A percentile compares a stretch with the other conserved stretches of the same genome.
phyloP scores from a whole-genome alignment of 192 early-diverging fungal genomes.

The Podila verticillata region DNA sequence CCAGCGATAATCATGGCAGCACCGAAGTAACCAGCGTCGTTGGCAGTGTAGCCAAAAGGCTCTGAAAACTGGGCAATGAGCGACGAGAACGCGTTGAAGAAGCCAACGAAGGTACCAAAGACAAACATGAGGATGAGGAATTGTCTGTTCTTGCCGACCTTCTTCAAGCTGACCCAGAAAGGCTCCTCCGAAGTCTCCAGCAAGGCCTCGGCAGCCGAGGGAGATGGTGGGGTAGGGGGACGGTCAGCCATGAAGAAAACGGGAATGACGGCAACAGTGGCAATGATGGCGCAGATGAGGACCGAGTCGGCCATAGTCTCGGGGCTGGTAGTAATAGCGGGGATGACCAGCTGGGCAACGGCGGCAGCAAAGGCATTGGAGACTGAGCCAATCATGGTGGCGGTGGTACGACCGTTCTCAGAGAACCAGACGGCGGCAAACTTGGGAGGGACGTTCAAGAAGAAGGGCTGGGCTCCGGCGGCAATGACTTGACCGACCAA shows the following conservation, averaged over 20 bases:
- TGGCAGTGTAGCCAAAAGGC: slow-evolving; percentile 55
- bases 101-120: slow-evolving; percentile 61
- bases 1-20: slow-evolving; percentile 67
- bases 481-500: slow-evolving; percentile 61
- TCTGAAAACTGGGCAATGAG: slow-evolving; percentile 57
- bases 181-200: slow-evolving; percentile 36
- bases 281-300: slow-evolving; percentile 54
- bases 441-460: slow-evolving; percentile 65
- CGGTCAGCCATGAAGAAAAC: slow-evolving; percentile 53
- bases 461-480: slow-evolving; percentile 63
- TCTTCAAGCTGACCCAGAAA: slow-evolving; percentile 49
- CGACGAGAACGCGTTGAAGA: slow-evolving; percentile 59
- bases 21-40: slow-evolving; percentile 65
- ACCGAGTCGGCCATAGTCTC: slow-evolving; percentile 44
- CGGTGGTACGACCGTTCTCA: slow-evolving; percentile 56
- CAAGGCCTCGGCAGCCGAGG: slow-evolving; percentile 52
- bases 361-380: slow-evolving; percentile 61
- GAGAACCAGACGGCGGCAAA: slow-evolving; percentile 66
- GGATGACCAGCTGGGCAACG: slow-evolving; percentile 59
- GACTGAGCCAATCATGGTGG: slow-evolving; percentile 60
- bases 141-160: slow-evolving; percentile 52
- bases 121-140: slow-evolving; percentile 59
- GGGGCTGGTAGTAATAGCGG: slow-evolving; percentile 51
- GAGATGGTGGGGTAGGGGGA: slow-evolving; percentile 62
- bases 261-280: slow-evolving; percentile 50